A percentile compares a stretch with the other conserved stretches of the same genome.
Conservation (phyloP, 2,329 filamentous ascomycete genomes). For the Trichoderma koningii region DNA sequence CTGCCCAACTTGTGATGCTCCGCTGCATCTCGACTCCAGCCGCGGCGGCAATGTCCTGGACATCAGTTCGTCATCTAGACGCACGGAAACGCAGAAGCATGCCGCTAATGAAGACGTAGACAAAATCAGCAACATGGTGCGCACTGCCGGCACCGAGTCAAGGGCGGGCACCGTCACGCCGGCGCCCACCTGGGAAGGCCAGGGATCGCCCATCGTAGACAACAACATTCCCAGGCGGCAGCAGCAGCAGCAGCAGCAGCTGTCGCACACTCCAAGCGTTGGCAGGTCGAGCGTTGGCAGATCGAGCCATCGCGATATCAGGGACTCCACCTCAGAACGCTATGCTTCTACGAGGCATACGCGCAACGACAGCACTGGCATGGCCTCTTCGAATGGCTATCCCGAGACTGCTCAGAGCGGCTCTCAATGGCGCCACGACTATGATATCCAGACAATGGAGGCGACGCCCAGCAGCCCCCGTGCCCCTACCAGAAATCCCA, state of each 20-base stretch:
- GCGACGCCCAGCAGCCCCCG: conserved; percentile 76
- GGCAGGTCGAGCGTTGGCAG: conserved; percentile 28
- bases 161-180: conserved; percentile 52
- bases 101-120: conserved; percentile 56
- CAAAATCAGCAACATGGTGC: conserved; percentile 91
- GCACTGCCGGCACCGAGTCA: conserved; percentile 70
- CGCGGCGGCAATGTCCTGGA: conserved; percentile 90
- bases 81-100: conserved; percentile 31
- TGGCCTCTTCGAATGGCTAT: conserved; percentile 77
- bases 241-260: conserved; percentile 33
- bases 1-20: conserved; percentile 91
- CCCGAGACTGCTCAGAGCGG: conserved; percentile 72
- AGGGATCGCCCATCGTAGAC: conserved; percentile 56
- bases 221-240: conserved; percentile 40
- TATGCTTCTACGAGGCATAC: conserved; percentile 58
- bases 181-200: conserved; percentile 70
- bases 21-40: conserved; percentile 87
- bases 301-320: conserved; percentile 51
- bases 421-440: conserved; percentile 79
- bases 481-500: conserved; percentile 75
- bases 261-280: conserved; percentile 38
- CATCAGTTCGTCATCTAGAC: conserved; percentile 62
- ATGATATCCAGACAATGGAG: conserved; percentile 96
- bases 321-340: conserved; percentile 51
- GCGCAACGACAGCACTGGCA: conserved; percentile 78